Conservation (phyloP, 805 yeast genomes). For the Myxozyma sirexii region DNA sequence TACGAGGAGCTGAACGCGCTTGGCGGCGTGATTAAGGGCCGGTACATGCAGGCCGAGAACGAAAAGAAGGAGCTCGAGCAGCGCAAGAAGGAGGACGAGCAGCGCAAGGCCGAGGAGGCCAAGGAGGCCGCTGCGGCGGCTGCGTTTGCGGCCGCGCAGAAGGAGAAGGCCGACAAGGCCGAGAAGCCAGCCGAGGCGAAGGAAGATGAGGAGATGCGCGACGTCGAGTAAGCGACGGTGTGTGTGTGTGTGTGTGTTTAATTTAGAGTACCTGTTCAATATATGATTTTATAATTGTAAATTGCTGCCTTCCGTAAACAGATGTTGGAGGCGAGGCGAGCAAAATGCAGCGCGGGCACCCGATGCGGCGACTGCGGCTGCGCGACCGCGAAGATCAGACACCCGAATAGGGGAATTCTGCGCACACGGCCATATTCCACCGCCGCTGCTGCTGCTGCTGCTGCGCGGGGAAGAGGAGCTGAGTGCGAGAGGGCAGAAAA, state of each 20-base stretch:
- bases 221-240: slow-evolving; percentile 27
- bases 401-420: neutral
- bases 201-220: slow-evolving; percentile 26
- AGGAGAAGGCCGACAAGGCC: slow-evolving; percentile 9
- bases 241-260: too few species aligned
- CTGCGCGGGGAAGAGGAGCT: too few species aligned
- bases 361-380: neutral
- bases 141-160: slow-evolving; percentile 12
- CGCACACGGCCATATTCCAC: too few species aligned
- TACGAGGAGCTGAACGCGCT: slow-evolving; percentile 94
- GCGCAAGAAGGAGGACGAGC: slow-evolving; percentile 80
- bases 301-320: too few species aligned
- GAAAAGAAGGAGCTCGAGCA: slow-evolving; percentile 84
- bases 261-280: too few species aligned
- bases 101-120: slow-evolving; percentile 59
- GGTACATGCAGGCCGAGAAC: slow-evolving; percentile 94
- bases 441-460: too few species aligned
- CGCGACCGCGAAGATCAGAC: neutral
- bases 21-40: slow-evolving; percentile 94
- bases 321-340: neutral
- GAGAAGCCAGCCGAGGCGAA: slow-evolving; percentile 10
- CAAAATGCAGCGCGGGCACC: neutral
- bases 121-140: slow-evolving; percentile 38
- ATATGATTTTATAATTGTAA: too few species aligned
- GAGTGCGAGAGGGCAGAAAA: too few species aligned